Conservation (phyloP, 768 basidiomycete genomes). For the Collybiopsis luxurians region DNA sequence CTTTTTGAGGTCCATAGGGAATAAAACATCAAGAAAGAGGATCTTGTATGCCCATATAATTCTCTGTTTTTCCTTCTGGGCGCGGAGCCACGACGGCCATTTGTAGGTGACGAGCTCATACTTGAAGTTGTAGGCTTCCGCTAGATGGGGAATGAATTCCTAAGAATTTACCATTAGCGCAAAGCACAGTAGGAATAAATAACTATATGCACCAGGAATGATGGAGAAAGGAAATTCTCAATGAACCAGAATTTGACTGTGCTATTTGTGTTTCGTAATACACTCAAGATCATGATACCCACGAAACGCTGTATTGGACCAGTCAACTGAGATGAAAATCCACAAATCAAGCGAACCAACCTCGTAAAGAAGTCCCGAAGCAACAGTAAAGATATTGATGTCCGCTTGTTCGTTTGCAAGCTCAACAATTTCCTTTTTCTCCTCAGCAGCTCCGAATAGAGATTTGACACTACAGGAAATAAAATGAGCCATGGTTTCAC, state of each 20-base stretch:
- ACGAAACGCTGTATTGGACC: slow-evolving; percentile 75
- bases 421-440: slow-evolving; percentile 20
- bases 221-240: slow-evolving; percentile 97
- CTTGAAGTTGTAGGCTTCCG: slow-evolving; percentile 87
- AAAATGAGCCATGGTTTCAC: neutral
- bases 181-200: neutral
- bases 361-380: slow-evolving; percentile 95
- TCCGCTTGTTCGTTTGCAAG: slow-evolving; percentile 62
- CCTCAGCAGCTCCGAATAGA: slow-evolving; percentile 7
- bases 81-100: slow-evolving; percentile 98
- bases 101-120: slow-evolving; percentile 99
- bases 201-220: slow-evolving; percentile 71
- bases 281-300: slow-evolving; percentile 97
- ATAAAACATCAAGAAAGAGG: slow-evolving; percentile 96
- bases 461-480: neutral
- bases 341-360: slow-evolving; percentile 36
- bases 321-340: neutral
- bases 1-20: slow-evolving; percentile 98
- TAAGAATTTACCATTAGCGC: slow-evolving; percentile 24
- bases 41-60: slow-evolving; percentile 99
- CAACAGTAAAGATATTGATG: slow-evolving; percentile 99
- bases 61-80: slow-evolving; percentile 95
- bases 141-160: slow-evolving; percentile 95
- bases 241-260: slow-evolving; percentile 99
- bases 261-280: slow-evolving; percentile 89